A percentile compares a stretch with the other conserved stretches of the same genome.
Evolutionary conservation across 2,329 filamentous ascomycete species (phyloP).

Genomic region (Colletotrichum sansevieriae): DNA sequence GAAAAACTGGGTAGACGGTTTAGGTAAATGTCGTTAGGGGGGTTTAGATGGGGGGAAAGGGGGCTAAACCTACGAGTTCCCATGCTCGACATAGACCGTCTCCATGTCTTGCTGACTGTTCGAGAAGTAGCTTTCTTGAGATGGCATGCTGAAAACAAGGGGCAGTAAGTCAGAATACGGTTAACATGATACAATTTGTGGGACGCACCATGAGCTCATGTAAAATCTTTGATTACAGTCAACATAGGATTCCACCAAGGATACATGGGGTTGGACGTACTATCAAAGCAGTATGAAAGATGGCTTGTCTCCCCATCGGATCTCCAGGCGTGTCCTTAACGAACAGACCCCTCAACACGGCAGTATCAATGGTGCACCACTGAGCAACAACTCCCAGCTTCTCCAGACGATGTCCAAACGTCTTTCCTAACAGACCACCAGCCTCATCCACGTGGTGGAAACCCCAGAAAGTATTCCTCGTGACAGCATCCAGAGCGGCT

Average conservation of each 20-base stretch:
- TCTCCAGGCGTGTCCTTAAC: background rate
- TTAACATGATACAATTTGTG: background rate
- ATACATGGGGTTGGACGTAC: background rate
- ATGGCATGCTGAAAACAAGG: background rate
- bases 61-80: background rate
- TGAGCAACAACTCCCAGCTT: background rate
- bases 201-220: conserved; percentile 29
- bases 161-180: background rate
- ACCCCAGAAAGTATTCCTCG: conserved; percentile 10
- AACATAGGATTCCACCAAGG: background rate
- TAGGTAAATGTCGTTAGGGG: no score
- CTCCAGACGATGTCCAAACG: background rate
- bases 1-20: conserved; percentile 16
- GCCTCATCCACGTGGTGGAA: conserved; percentile 16
- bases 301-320: conserved; percentile 1
- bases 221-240: conserved; percentile 4
- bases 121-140: background rate
- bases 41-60: no score
- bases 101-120: background rate
- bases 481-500: background rate
- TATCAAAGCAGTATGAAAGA: background rate
- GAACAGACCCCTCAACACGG: background rate
- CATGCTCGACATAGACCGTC: background rate
- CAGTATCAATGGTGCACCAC: background rate
- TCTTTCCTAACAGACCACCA: background rate